Conservation (phyloP, 192 early-diverging fungal genomes). For the Coemansia sp. region DNA sequence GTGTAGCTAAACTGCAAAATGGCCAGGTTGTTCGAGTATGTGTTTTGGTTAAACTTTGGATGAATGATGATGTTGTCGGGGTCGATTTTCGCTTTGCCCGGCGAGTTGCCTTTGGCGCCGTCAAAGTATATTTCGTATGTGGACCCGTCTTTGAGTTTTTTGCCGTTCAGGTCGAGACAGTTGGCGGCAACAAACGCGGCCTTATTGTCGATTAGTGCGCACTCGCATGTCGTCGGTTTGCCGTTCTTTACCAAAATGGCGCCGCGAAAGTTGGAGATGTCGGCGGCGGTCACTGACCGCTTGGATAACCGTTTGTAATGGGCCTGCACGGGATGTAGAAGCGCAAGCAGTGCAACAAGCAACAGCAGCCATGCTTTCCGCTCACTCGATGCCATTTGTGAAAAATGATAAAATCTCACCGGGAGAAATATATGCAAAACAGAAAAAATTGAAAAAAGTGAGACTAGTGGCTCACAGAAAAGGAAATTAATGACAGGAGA, state of each 20-base stretch:
- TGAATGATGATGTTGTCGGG: slow-evolving; percentile 14
- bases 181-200: slow-evolving; percentile 28
- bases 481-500: not conserved
- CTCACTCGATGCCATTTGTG: not conserved
- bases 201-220: slow-evolving; percentile 31
- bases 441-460: not conserved
- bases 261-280: slow-evolving; percentile 24
- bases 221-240: slow-evolving; percentile 24
- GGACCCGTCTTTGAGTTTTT: not conserved
- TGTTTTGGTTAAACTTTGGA: not conserved
- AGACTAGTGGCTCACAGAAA: not conserved
- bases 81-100: slow-evolving; percentile 9
- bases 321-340: not conserved
- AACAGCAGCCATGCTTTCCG: not conserved
- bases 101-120: slow-evolving; percentile 6
- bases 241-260: slow-evolving; percentile 36
- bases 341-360: not conserved
- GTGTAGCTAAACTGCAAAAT: slow-evolving; percentile 20
- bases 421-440: not conserved
- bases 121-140: slow-evolving; percentile 26
- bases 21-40: slow-evolving; percentile 27
- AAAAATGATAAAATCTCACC: not conserved
- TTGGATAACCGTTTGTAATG: not conserved
- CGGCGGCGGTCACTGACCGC: slow-evolving; percentile 7
- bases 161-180: slow-evolving; percentile 13